Evolutionary conservation across 2,329 filamentous ascomycete genomes (phyloP).

Genomic region (Sclerotiophoma versabilis): DNA sequence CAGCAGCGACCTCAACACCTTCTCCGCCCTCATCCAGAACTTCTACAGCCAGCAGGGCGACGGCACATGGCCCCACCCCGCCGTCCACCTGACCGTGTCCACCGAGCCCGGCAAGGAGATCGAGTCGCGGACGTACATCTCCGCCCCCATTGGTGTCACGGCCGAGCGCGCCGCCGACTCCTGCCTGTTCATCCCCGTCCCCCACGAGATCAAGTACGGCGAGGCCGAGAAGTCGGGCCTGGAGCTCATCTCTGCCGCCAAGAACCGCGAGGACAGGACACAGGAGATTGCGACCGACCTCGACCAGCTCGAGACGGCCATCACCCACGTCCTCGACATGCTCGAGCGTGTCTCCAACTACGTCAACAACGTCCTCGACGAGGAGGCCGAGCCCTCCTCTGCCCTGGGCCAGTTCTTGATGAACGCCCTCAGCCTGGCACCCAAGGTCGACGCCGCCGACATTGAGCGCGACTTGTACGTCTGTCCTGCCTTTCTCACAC

Average conservation of each 20-base stretch:
- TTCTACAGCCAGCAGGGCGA: constrained; percentile 98
- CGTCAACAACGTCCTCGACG: constrained; percentile 91
- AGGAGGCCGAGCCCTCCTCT: constrained; percentile 87
- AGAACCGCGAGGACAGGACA: constrained; percentile 77
- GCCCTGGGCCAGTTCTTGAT: constrained; percentile 94
- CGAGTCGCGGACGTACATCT: constrained; percentile 92
- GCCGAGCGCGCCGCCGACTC: constrained; percentile 94
- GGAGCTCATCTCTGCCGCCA: constrained; percentile 83
- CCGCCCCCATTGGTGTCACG: constrained; percentile 91
- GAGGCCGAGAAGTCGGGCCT: constrained; percentile 79
- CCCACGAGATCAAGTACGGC: constrained; percentile 89
- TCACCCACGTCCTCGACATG: constrained; percentile 88
- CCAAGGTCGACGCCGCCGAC: constrained; percentile 89
- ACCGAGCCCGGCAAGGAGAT: constrained; percentile 89
- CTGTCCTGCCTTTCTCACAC: not conserved
- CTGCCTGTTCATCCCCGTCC: constrained; percentile 96
- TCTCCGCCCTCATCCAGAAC: constrained; percentile 98
- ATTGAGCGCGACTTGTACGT: constrained; percentile 92
- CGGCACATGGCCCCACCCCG: constrained; percentile 96
- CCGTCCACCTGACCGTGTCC: constrained; percentile 93
- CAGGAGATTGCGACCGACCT: constrained; percentile 84
- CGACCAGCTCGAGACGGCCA: constrained; percentile 82
- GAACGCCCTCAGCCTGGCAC: constrained; percentile 89
- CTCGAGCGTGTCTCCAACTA: constrained; percentile 91
- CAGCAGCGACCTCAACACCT: constrained; percentile 94